Percentiles rank a stretch among this genome's conserved stretches.
Evolutionary conservation across 495 filamentous ascomycete genomes (phyloP).

Genomic region (Zalerion maritima): DNA sequence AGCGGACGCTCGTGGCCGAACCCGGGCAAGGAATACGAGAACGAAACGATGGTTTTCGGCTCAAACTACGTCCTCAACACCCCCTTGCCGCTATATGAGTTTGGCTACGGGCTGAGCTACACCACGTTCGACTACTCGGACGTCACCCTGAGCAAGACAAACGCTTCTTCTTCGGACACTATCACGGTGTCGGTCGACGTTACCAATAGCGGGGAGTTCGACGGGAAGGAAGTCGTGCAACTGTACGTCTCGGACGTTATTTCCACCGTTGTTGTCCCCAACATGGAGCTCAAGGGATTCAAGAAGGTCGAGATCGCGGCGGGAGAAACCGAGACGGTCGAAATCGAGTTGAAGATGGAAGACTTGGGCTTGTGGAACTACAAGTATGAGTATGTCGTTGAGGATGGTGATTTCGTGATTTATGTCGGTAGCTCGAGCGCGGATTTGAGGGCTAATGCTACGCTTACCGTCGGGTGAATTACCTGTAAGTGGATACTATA

Average conservation of each 20-base stretch:
- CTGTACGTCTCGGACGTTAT: slow-evolving; percentile 48
- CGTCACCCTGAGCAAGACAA: slow-evolving; percentile 30
- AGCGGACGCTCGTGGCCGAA: slow-evolving; percentile 39
- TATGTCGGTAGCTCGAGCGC: slow-evolving; percentile 41
- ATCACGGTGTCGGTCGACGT: slow-evolving; percentile 42
- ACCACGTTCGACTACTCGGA: slow-evolving; percentile 42
- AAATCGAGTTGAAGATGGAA: slow-evolving; percentile 34
- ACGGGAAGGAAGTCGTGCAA: slow-evolving; percentile 55
- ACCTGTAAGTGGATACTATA: too few relatives aligned
- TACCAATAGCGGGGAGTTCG: slow-evolving; percentile 37
- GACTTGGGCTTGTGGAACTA: slow-evolving; percentile 45
- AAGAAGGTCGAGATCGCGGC: slow-evolving; percentile 48
- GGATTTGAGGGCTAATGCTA: slow-evolving; percentile 41
- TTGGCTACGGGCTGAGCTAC: slow-evolving; percentile 56
- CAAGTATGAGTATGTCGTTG: slow-evolving; percentile 53
- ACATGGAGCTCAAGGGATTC: slow-evolving; percentile 53
- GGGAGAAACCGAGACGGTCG: slow-evolving; percentile 41
- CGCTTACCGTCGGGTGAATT: slow-evolving; percentile 30
- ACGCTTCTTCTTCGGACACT: slow-evolving; percentile 27
- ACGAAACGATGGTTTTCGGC: slow-evolving; percentile 49
- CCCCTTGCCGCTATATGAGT: slow-evolving; percentile 45
- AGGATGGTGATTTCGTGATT: slow-evolving; percentile 48
- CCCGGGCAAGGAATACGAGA: slow-evolving; percentile 29
- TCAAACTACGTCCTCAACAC: slow-evolving; percentile 49
- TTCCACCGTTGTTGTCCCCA: slow-evolving; percentile 48